Evolutionary conservation across 176 grass and related monocot genomes (phyloP), one percentile per base, ranked within the genome.

Genomic region (Oryza meridionalis): DNA sequence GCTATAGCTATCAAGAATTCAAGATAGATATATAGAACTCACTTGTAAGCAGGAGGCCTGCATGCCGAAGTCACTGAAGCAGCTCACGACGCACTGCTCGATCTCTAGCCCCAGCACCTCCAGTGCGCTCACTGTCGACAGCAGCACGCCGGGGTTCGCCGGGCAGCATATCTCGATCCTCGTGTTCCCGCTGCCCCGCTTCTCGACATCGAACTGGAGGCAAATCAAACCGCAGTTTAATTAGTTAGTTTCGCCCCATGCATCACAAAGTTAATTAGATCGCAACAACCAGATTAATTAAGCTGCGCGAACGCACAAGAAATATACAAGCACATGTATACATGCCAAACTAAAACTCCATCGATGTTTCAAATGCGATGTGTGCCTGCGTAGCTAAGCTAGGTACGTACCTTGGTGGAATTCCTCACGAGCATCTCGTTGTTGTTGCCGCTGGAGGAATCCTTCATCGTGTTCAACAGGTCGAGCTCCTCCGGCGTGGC

Each of bases 51-150:
- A 93, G 72, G 88, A 89, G 74, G 89, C 94, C 29, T 91, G 91
- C 91, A 97, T 91, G 40, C n/a, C 81, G 44, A 97, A 97, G 77
- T 97, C 94, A 47, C 82, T 78, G 91, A 97, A 97, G 75, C 91
- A 97, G 70, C 94, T 97, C 29, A 86, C 82, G 2, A 91, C 89
- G 70, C 94, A 97, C 78, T 94, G 94, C 75, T 94, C 85, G 16
- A 97, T 97, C 76, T 88, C 89, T 76, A 94, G 44, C 8, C 92
- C 92, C 65, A 94, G 71, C 69, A 72, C 70, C 68, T 97, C 94
- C 14, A 97, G 71, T 16, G 87, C 53, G 81, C 32, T 86, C 42
- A 97, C 75, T 32, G 87, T 90, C n/a, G 91, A 94, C n/a, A 97
- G 59, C 10, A 97, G 77, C 76, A 78, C 69, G 0, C 85, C 87